Evolutionary conservation across 805 yeast species (phyloP).

Genomic region (Wickerhamiella cacticola): DNA sequence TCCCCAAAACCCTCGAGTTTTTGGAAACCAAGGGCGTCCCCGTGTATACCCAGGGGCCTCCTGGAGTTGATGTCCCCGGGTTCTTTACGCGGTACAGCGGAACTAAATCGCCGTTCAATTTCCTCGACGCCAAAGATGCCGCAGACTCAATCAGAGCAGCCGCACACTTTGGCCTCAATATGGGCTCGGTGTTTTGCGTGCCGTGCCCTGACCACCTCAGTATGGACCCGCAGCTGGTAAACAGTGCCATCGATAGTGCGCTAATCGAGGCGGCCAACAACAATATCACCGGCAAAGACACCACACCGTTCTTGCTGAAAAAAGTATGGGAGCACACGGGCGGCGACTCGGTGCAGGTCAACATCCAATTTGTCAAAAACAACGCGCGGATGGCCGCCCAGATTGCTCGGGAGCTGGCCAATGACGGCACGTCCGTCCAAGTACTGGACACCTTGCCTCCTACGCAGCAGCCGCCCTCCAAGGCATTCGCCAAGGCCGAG

Average conservation of each 20-base stretch:
- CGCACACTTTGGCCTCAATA: constrained; percentile 37
- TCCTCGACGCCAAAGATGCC: constrained; percentile 42
- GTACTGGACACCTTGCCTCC: not conserved
- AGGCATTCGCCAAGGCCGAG: not conserved
- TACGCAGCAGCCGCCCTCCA: not conserved
- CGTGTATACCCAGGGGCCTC: constrained; percentile 54
- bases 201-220: constrained; percentile 67
- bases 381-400: constrained; percentile 59
- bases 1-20: constrained; percentile 69
- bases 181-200: constrained; percentile 69
- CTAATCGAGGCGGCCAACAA: constrained; percentile 39
- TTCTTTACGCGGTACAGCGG: constrained; percentile 72
- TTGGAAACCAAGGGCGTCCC: constrained; percentile 86
- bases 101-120: constrained; percentile 52
- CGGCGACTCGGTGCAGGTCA: constrained; percentile 59
- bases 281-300: constrained; percentile 55
- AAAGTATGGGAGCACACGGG: constrained; percentile 54
- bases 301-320: constrained; percentile 65
- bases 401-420: constrained; percentile 46
- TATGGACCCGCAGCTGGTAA: constrained; percentile 41
- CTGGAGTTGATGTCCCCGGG: constrained; percentile 56
- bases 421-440: not conserved
- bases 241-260: constrained; percentile 46
- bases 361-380: constrained; percentile 62
- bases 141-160: constrained; percentile 46